These are phyloP conservation scores for Citrus hindsii DNA, from an alignment of 345 rosid species.

Conservation along the genomic window DNA sequence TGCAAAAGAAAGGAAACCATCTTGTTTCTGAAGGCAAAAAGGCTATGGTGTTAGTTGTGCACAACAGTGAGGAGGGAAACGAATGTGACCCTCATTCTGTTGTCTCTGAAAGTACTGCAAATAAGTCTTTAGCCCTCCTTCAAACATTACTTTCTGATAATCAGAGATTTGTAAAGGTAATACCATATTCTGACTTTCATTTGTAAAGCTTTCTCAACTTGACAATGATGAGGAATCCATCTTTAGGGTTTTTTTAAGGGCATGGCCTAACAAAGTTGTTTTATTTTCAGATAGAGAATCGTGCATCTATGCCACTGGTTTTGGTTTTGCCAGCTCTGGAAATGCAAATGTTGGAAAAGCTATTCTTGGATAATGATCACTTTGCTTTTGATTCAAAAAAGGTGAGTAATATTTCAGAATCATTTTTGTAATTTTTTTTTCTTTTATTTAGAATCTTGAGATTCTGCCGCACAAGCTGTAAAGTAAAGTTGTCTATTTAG, in stretches of 20 bases:
- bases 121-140: conserved; percentile 22
- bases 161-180: conserved; percentile 56
- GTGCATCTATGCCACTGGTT: conserved; percentile 57
- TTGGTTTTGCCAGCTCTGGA: conserved; percentile 48
- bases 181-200: conserved; percentile 2
- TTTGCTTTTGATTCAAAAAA: conserved; percentile 67
- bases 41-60: conserved; percentile 52
- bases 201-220: conserved; percentile 6
- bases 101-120: conserved; percentile 23
- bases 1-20: conserved; percentile 46
- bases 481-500: not conserved
- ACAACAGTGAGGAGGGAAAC: conserved; percentile 23
- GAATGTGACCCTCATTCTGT: conserved; percentile 20
- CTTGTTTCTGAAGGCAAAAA: conserved; percentile 63
- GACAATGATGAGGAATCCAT: not conserved
- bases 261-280: not conserved
- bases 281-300: conserved; percentile 59
- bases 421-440: not conserved
- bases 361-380: conserved; percentile 54
- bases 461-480: not conserved
- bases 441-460: not conserved
- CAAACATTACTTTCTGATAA: conserved; percentile 42
- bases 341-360: conserved; percentile 36
- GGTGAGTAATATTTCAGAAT: conserved; percentile 33
- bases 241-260: not conserved